phyloP scores from a whole-genome alignment of 495 filamentous ascomycete genomes.

The Daldinia vernicosa region DNA sequence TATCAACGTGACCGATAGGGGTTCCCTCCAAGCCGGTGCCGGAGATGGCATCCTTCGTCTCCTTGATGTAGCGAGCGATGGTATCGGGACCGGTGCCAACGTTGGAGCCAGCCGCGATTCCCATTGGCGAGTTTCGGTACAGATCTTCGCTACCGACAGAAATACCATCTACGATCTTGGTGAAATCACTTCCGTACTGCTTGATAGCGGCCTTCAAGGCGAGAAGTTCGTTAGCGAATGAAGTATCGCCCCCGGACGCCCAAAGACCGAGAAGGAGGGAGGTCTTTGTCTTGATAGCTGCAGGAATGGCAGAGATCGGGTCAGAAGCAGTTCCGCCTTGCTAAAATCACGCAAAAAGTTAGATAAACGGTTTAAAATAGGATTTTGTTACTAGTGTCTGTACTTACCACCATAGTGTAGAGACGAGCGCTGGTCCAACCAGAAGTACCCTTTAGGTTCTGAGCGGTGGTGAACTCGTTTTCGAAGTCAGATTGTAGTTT shows the following conservation, averaged over 20 bases:
- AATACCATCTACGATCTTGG: conserved; percentile 77
- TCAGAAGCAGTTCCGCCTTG: conserved; percentile 64
- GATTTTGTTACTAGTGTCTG: conserved; percentile 3
- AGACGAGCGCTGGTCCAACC: conserved; percentile 77
- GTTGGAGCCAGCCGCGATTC: conserved; percentile 52
- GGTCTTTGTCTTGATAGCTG: conserved; percentile 77
- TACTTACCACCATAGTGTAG: conserved; percentile 60
- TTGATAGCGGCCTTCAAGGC: conserved; percentile 71
- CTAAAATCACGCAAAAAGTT: conserved; percentile 36
- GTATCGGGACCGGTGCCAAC: conserved; percentile 64
- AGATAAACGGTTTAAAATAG: conserved; percentile 2
- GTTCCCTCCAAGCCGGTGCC: conserved; percentile 64
- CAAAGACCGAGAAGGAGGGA: conserved; percentile 80
- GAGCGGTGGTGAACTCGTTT: conserved; percentile 73
- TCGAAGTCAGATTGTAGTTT: conserved; percentile 74
- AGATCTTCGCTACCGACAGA: conserved; percentile 92
- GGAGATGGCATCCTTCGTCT: conserved; percentile 66
- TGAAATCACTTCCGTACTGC: conserved; percentile 69
- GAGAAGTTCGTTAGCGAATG: conserved; percentile 71
- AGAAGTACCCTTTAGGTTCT: conserved; percentile 70
- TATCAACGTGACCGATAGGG: conserved; percentile 87
- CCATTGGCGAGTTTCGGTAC: conserved; percentile 76
- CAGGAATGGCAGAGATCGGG: conserved; percentile 75
- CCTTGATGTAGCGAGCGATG: conserved; percentile 71
- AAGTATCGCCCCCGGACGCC: conserved; percentile 72